A percentile compares a stretch with the other conserved stretches of the same genome.
Evolutionary conservation across 2,329 filamentous ascomycete species (phyloP).

Genomic region (Knufia petricola): DNA sequence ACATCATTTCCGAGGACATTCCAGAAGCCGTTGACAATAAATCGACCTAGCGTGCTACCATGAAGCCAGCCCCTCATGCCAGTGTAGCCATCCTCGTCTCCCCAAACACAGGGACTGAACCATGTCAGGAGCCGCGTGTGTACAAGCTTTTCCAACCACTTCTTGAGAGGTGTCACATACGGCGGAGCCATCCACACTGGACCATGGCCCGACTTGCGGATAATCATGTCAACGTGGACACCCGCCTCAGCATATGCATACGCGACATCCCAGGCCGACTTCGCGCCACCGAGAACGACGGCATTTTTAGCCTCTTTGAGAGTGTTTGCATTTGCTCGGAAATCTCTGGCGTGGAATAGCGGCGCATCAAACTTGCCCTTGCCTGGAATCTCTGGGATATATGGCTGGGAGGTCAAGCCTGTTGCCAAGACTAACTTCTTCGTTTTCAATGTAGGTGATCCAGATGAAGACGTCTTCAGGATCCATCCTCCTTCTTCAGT

Average conservation of each 20-base stretch:
- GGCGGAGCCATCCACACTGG: constrained; percentile 50
- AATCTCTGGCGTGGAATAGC: constrained; percentile 50
- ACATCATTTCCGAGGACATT: constrained; percentile 40
- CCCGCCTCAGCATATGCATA: constrained; percentile 48
- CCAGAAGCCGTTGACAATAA: constrained; percentile 45
- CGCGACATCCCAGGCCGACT: constrained; percentile 55
- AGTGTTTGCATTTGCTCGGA: constrained; percentile 33
- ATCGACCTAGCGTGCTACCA: constrained; percentile 42
- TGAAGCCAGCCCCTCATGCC: constrained; percentile 38
- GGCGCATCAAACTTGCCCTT: constrained; percentile 42
- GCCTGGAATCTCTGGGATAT: constrained; percentile 44
- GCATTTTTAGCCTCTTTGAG: constrained; percentile 32
- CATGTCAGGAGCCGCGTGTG: constrained; percentile 60
- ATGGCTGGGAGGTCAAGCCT: constrained; percentile 50
- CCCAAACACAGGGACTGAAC: constrained; percentile 68
- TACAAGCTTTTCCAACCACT: constrained; percentile 58
- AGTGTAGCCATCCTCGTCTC: constrained; percentile 38
- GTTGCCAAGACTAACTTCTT: constrained; percentile 52
- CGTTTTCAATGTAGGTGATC: constrained; percentile 24
- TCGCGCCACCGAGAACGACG: constrained; percentile 51
- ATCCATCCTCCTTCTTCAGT: constrained; percentile 30
- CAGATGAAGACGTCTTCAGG: constrained; percentile 20
- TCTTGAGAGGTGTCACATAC: constrained; percentile 55
- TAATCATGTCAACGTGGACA: constrained; percentile 48
- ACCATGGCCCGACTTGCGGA: constrained; percentile 49